Percentiles rank a stretch among this genome's conserved stretches.
Conservation (phyloP, 2,329 filamentous ascomycete species). For the Botrytis galanthina region DNA sequence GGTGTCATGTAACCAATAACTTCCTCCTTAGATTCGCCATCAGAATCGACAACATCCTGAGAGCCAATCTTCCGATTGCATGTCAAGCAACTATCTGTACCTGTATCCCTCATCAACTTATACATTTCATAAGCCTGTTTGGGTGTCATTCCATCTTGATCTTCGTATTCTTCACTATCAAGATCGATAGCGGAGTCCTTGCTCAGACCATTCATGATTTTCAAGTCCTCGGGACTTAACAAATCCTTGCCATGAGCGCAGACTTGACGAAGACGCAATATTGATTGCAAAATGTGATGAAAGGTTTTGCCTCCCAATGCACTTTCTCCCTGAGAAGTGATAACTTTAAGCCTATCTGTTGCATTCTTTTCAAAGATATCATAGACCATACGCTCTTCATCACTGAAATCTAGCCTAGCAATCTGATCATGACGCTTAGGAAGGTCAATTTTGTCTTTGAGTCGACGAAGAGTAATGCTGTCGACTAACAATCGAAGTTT, state of each 20-base stretch:
- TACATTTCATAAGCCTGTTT: constrained; percentile 84
- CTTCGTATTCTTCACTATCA: constrained; percentile 65
- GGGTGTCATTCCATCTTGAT: constrained; percentile 57
- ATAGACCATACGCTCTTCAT: constrained; percentile 74
- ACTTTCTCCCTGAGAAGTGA: constrained; percentile 63
- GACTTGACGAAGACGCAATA: constrained; percentile 82
- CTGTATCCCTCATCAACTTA: constrained; percentile 77
- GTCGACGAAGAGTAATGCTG: constrained; percentile 85
- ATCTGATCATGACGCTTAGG: constrained; percentile 71
- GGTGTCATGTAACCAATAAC: constrained; percentile 76
- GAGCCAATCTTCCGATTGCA: constrained; percentile 65
- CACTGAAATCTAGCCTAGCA: constrained; percentile 70
- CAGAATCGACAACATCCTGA: constrained; percentile 55
- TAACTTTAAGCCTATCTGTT: constrained; percentile 72
- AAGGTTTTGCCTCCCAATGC: constrained; percentile 82
- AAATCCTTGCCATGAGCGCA: constrained; percentile 94
- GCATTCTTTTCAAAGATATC: constrained; percentile 82
- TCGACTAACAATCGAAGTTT: constrained; percentile 88
- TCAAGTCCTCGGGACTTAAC: constrained; percentile 78
- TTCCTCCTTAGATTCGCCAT: constrained; percentile 56
- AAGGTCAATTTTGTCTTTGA: constrained; percentile 88
- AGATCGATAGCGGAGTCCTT: constrained; percentile 84
- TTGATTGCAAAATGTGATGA: constrained; percentile 88
- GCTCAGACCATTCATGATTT: constrained; percentile 76
- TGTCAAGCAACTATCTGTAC: constrained; percentile 67